A percentile compares a stretch with the other conserved stretches of the same genome.
Evolutionary conservation across 805 yeast species (phyloP).

Genomic region (Kuraishia piskuri): DNA sequence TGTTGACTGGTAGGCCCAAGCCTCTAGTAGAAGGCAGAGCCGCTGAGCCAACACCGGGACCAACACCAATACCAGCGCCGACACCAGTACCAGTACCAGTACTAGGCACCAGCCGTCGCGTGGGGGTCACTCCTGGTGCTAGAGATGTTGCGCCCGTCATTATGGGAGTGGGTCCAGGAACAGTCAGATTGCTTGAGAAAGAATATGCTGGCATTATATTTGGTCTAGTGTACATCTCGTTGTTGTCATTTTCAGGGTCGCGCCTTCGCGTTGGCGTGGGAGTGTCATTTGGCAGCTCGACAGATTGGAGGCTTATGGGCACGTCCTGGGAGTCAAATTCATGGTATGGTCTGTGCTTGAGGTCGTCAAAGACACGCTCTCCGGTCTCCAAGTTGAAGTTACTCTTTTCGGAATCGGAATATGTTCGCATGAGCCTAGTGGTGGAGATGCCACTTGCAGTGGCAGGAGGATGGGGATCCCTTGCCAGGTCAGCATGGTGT

Average conservation of each 20-base stretch:
- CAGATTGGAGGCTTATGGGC: too few relatives aligned
- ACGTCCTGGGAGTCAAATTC: not conserved
- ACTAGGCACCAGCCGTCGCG: too few relatives aligned
- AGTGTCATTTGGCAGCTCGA: too few relatives aligned
- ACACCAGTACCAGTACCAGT: too few relatives aligned
- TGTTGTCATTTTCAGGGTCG: not conserved
- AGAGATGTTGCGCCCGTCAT: not conserved
- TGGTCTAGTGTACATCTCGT: not conserved
- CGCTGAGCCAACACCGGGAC: too few relatives aligned
- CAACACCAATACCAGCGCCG: too few relatives aligned
- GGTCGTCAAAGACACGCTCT: conserved; percentile 44
- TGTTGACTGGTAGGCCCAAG: too few relatives aligned
- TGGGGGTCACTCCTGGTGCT: too few relatives aligned
- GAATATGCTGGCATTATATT: not conserved
- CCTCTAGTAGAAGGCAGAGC: too few relatives aligned
- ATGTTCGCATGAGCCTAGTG: conserved; percentile 38
- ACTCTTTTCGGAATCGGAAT: conserved; percentile 57
- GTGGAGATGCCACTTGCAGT: not conserved
- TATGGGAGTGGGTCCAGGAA: not conserved
- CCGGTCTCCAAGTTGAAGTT: conserved; percentile 52
- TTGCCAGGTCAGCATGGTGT: conserved; percentile 10
- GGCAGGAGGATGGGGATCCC: too few relatives aligned
- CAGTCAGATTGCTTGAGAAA: not conserved
- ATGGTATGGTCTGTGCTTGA: conserved; percentile 35
- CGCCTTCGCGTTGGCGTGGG: too few relatives aligned